Conservation (phyloP, 2,329 filamentous ascomycete species). For the Helotiales sp. region DNA sequence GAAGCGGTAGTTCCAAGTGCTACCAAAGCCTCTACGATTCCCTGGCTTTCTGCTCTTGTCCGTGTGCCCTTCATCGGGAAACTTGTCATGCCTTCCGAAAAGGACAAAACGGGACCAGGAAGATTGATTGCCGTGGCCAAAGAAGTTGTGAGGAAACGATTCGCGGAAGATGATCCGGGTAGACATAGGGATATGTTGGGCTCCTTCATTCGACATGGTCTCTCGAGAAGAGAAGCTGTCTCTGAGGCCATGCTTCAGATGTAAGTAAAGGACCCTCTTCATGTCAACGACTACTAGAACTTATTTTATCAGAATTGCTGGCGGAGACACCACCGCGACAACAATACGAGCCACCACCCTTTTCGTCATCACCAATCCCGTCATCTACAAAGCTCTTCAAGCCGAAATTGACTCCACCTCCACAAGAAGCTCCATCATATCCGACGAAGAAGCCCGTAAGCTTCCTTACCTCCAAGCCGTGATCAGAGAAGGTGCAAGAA, state of each 20-base stretch:
- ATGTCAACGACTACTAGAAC: no score
- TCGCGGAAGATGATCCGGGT: conserved; percentile 40
- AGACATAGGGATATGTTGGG: conserved; percentile 53
- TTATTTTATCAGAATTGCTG: conserved; percentile 42
- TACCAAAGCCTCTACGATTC: conserved; percentile 44
- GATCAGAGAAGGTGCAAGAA: conserved; percentile 49
- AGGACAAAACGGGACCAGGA: conserved; percentile 40
- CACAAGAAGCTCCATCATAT: conserved; percentile 10
- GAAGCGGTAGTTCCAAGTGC: conserved; percentile 45
- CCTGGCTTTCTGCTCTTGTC: conserved; percentile 42
- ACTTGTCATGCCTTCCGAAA: conserved; percentile 42
- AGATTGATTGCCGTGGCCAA: conserved; percentile 50
- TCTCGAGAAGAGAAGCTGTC: conserved; percentile 18
- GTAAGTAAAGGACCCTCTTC: conserved; percentile 14
- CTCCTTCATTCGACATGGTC: conserved; percentile 47
- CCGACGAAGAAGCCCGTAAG: conserved; percentile 39
- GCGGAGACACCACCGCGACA: conserved; percentile 58
- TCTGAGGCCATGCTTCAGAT: conserved; percentile 30
- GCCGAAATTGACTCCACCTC: conserved; percentile 13
- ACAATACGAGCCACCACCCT: conserved; percentile 40
- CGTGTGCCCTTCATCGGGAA: conserved; percentile 35
- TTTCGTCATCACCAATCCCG: conserved; percentile 20
- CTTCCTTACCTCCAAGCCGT: conserved; percentile 51
- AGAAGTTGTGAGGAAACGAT: conserved; percentile 46
- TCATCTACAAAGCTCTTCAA: conserved; percentile 11